Base-by-base conservation (phyloP, 495 filamentous ascomycete species). In the Penicillium coffeae region DNA sequence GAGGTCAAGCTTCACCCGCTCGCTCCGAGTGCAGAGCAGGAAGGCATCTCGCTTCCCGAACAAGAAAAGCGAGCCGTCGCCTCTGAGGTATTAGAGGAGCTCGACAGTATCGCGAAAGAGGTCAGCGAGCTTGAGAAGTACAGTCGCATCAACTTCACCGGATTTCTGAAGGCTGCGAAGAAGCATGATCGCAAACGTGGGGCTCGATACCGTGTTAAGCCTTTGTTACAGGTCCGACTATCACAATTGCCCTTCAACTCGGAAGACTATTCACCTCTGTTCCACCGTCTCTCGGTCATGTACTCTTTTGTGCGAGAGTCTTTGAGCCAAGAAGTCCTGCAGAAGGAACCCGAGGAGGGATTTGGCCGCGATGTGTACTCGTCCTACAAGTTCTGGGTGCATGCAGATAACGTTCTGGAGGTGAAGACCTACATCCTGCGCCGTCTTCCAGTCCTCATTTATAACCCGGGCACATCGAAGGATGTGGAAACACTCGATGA, bases 311-410 rank as follows among this genome's bases (percentile, higher is more conserved):
- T 93, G 46, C 85, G 89, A 21, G 87, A 96, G 66, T 82, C 86
- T 33, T 70, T 95, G 38, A 69, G 56, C 35, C 80, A 90, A 42
- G 72, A 72, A 12, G 76, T 51, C 50, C 58, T 59, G 38, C 73
- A 75, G 7, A 68, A 68, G 38, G 69, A 71, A 10, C 48, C 58
- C 22, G 74, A 70, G 37, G 61, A 58, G 47, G 68, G 70, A 9
- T 65, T 70, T 16, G 77, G 72, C 27, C 77, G 70, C 13, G 81
- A 92, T 58, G 76, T 77, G 46, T 97, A 94, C 63, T 87, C 81
- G n/a, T 89, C 90, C 19, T 83, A 93, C 68, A 98, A 97, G 73
- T 98, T 96, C 72, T 98, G 94, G 93, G 86, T 98, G 12, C 93
- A 98, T 60, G 74, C 80, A 1, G 93, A 97, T 55, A 97, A 98